A percentile compares a stretch with the other conserved stretches of the same genome.
These are phyloP conservation scores for Septoria linicola DNA, from an alignment of 2,329 filamentous ascomycete genomes.

Conservation along the genomic window DNA sequence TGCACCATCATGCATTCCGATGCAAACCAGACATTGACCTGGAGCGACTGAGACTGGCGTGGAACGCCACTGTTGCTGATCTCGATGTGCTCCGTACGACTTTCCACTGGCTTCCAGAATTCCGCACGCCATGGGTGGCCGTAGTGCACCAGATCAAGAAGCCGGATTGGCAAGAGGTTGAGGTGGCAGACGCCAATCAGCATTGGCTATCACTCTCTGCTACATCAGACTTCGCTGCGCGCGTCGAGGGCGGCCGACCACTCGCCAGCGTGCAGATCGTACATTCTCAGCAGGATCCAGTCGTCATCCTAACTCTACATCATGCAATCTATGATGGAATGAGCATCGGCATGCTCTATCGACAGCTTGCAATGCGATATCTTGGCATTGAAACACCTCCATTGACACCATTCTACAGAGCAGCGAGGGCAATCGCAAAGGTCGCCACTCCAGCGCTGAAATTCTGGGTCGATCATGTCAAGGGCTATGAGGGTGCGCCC, in stretches of 20 bases:
- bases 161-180: constrained; percentile 4
- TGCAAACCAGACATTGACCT: constrained; percentile 7
- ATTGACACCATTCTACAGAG: constrained; percentile 18
- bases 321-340: constrained; percentile 26
- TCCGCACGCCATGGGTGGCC: constrained; percentile 18
- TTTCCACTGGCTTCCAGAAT: constrained; percentile 17
- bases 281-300: neutral
- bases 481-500: constrained; percentile 13
- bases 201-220: constrained; percentile 14
- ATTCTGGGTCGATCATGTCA: constrained; percentile 19
- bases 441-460: constrained; percentile 12
- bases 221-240: constrained; percentile 11
- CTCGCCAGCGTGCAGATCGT: constrained; percentile 11
- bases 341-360: constrained; percentile 20
- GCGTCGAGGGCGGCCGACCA: constrained; percentile 4
- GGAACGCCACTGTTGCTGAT: constrained; percentile 7
- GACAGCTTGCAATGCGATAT: constrained; percentile 13
- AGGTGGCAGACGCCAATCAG: constrained; percentile 2
- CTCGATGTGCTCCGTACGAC: constrained; percentile 20
- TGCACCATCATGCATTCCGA: constrained; percentile 19
- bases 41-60: constrained; percentile 13
- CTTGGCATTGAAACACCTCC: neutral
- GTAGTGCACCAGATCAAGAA: constrained; percentile 10
- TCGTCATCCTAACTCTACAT: constrained; percentile 22
- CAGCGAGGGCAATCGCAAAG: constrained; percentile 13